Percentiles rank a stretch among this genome's conserved stretches.
Evolutionary conservation across 441 rosid genomes (phyloP).

Genomic region (Dalechampia spathulata): DNA sequence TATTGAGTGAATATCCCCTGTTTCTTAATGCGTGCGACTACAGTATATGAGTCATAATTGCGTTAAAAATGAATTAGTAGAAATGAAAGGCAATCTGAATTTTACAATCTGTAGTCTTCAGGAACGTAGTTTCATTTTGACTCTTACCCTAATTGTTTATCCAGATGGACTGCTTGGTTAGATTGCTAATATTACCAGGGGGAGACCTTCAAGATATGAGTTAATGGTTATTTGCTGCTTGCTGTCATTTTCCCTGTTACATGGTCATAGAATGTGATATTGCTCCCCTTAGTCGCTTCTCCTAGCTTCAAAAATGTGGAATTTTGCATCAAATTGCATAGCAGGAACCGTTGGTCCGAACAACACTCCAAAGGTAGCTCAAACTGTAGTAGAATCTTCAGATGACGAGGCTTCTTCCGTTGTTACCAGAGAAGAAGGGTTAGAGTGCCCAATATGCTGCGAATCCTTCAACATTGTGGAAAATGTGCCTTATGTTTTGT

Average conservation of each 20-base stretch:
- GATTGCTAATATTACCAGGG: not conserved
- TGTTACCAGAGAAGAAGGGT: constrained; percentile 50
- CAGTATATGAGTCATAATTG: too few relatives aligned
- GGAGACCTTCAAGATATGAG: constrained; percentile 1
- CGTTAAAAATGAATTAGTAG: too few relatives aligned
- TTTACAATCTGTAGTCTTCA: not conserved
- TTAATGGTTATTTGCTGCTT: constrained; percentile 10
- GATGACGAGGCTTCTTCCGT: constrained; percentile 48
- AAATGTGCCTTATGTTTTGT: constrained; percentile 78
- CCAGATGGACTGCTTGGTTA: not conserved
- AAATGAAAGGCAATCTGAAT: too few relatives aligned
- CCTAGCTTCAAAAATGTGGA: constrained; percentile 62
- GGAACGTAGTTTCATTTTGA: not conserved
- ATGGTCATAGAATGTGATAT: constrained; percentile 20
- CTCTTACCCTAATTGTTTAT: not conserved
- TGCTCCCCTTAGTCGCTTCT: constrained; percentile 8
- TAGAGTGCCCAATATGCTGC: constrained; percentile 93
- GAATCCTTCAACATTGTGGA: constrained; percentile 85
- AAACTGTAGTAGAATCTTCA: constrained; percentile 40
- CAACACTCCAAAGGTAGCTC: constrained; percentile 19
- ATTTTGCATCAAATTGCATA: constrained; percentile 60
- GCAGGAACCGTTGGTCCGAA: constrained; percentile 51
- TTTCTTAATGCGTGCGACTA: too few relatives aligned
- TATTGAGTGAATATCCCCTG: too few relatives aligned
- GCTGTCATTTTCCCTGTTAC: constrained; percentile 10